Conservation (phyloP, 495 filamentous ascomycete species). For the Podospora anserina region DNA sequence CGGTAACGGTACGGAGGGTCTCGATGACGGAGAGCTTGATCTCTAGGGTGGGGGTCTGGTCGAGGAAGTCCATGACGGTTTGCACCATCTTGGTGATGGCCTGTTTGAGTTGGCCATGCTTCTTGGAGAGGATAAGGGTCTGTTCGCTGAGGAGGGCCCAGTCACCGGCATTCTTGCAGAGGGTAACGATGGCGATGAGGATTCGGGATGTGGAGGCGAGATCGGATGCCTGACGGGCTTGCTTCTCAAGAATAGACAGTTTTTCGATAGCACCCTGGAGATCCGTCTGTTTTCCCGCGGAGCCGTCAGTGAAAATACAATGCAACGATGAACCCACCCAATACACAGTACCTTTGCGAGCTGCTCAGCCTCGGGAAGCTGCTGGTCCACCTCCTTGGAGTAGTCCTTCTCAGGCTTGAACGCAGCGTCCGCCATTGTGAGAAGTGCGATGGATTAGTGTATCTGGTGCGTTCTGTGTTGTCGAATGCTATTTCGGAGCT, state of each 20-base stretch:
- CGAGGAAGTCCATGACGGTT: constrained; percentile 86
- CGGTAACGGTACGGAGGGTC: constrained; percentile 91
- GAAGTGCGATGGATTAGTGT: constrained; percentile 1
- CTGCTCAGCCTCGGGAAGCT: constrained; percentile 82
- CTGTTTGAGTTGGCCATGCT: constrained; percentile 99
- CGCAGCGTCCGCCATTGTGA: constrained; percentile 47
- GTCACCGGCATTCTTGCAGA: constrained; percentile 88
- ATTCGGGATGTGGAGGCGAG: constrained; percentile 89
- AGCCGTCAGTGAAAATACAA: not conserved
- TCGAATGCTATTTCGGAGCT: not conserved
- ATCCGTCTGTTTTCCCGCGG: constrained; percentile 55
- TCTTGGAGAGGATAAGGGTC: constrained; percentile 92
- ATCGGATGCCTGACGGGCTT: constrained; percentile 94
- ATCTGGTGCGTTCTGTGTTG: not conserved
- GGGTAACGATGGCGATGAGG: constrained; percentile 80
- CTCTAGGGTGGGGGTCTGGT: constrained; percentile 71
- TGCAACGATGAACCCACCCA: not conserved
- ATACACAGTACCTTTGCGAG: constrained; percentile 68
- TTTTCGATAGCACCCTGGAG: constrained; percentile 87
- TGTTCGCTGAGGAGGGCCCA: constrained; percentile 96
- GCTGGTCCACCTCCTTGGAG: constrained; percentile 87
- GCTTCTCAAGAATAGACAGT: constrained; percentile 86
- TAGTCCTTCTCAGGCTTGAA: constrained; percentile 67
- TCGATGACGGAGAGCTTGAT: constrained; percentile 91
- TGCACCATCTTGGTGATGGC: constrained; percentile 99